Evolutionary conservation across 176 grass and related monocot species (phyloP).

Genomic region (Carex cristatella): DNA sequence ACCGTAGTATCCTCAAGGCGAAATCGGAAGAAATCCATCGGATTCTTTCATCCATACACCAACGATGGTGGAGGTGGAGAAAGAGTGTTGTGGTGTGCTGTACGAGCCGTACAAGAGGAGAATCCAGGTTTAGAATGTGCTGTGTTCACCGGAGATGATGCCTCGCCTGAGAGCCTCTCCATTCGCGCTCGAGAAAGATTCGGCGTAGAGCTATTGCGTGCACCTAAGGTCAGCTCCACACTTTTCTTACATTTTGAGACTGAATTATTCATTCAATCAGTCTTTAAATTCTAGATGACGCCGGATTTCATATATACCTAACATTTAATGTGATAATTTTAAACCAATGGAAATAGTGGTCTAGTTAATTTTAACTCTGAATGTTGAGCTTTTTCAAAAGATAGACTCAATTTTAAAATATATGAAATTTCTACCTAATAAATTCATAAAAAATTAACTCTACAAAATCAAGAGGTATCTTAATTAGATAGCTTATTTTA

Average conservation of each 20-base stretch:
- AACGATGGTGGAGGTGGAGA: constrained; percentile 91
- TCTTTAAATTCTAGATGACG: no score
- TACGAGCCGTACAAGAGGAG: constrained; percentile 71
- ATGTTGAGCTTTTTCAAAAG: background rate
- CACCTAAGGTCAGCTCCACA: constrained; percentile 70
- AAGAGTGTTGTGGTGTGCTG: constrained; percentile 90
- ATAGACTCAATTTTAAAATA: background rate
- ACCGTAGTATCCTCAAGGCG: background rate
- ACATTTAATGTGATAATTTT: background rate
- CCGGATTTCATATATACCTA: no score
- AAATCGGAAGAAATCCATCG: constrained; percentile 20
- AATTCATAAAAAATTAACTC: background rate
- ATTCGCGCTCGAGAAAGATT: constrained; percentile 63
- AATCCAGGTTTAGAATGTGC: constrained; percentile 53
- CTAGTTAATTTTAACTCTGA: background rate
- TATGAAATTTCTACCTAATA: background rate
- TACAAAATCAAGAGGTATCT: background rate
- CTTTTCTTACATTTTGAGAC: background rate
- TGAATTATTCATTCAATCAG: no score
- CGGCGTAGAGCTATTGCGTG: constrained; percentile 53
- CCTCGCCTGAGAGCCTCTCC: constrained; percentile 43
- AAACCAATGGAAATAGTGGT: background rate
- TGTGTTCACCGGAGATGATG: constrained; percentile 77
- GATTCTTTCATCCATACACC: constrained; percentile 94
- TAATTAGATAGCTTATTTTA: background rate